Evolutionary conservation across 352 stramenopile species (phyloP).

Genomic region (Paralagenidium karlingii): DNA sequence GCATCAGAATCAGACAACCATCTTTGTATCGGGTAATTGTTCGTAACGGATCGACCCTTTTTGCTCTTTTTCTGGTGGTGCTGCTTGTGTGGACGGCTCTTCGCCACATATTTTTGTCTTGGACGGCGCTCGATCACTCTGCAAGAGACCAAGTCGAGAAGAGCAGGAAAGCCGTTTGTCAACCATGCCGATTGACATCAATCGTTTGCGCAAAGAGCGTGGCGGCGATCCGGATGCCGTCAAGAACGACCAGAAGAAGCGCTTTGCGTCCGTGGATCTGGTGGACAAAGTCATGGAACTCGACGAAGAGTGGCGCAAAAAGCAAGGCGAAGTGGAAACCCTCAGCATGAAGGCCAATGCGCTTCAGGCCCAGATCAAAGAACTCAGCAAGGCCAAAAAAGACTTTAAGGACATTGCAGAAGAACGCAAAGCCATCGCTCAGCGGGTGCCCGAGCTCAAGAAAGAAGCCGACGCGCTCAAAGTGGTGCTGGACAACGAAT

Average conservation of each 20-base stretch:
- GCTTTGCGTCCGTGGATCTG: slow-evolving; percentile 88
- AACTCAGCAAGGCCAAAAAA: slow-evolving; percentile 81
- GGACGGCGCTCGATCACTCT: too few species aligned
- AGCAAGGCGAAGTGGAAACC: slow-evolving; percentile 76
- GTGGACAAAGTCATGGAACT: slow-evolving; percentile 93
- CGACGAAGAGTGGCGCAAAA: slow-evolving; percentile 85
- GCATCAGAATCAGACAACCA: too few species aligned
- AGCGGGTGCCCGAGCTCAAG: slow-evolving; percentile 60
- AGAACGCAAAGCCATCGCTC: slow-evolving; percentile 63
- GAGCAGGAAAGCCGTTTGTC: neutral
- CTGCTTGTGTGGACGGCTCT: too few species aligned
- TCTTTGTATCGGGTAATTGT: too few species aligned
- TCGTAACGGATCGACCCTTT: too few species aligned
- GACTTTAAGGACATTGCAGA: slow-evolving; percentile 73
- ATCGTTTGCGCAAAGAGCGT: slow-evolving; percentile 91
- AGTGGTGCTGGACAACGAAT: slow-evolving; percentile 54
- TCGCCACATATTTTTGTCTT: too few species aligned
- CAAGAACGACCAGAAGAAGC: slow-evolving; percentile 88
- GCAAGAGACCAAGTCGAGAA: too few species aligned
- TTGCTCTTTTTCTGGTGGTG: too few species aligned
- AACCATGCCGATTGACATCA: slow-evolving; percentile 98
- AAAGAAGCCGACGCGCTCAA: slow-evolving; percentile 70
- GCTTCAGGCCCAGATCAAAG: slow-evolving; percentile 79
- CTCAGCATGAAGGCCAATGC: slow-evolving; percentile 80
- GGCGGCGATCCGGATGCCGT: slow-evolving; percentile 93